phyloP scores from a whole-genome alignment of 176 grass and related monocot species.

The Zoysia japonica region DNA sequence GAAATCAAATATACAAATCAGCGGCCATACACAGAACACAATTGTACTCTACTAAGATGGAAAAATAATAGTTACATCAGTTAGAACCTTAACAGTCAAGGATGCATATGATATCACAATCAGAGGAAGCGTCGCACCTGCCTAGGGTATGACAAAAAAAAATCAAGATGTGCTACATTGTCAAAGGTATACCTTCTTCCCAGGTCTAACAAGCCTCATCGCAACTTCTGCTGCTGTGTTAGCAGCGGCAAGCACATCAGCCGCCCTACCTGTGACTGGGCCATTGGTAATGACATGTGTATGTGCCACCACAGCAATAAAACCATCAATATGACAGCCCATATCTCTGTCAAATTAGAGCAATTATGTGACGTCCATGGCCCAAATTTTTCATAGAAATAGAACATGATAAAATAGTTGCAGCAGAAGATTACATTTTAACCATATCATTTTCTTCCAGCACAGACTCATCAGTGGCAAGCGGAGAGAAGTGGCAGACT shows the following conservation, averaged over 20 bases:
- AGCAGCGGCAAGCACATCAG: conserved; percentile 88
- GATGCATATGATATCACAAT: not conserved
- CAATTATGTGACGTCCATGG: not conserved
- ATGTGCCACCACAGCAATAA: conserved; percentile 98
- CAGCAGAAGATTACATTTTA: conserved; percentile 76
- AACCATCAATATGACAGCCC: conserved; percentile 99
- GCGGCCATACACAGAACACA: not conserved
- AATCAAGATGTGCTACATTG: not conserved
- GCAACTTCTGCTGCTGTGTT: conserved; percentile 97
- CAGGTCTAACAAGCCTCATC: conserved; percentile 87
- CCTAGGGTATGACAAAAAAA: not conserved
- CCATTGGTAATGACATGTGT: conserved; percentile 78
- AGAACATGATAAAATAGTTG: not conserved
- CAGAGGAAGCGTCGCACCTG: not conserved
- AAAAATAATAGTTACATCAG: not conserved
- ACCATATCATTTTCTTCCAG: conserved; percentile 93
- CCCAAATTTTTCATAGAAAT: not conserved
- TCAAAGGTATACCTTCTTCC: conserved; percentile 70
- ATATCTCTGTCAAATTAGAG: conserved; percentile 68
- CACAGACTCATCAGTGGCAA: conserved; percentile 72
- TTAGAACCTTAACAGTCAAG: not conserved
- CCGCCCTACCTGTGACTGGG: conserved; percentile 71
- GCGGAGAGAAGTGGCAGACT: conserved; percentile 93
- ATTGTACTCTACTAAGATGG: not conserved
- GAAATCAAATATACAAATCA: not conserved